phyloP scores from a whole-genome alignment of 2,329 filamentous ascomycete genomes.

The Cladosporium sp. region DNA sequence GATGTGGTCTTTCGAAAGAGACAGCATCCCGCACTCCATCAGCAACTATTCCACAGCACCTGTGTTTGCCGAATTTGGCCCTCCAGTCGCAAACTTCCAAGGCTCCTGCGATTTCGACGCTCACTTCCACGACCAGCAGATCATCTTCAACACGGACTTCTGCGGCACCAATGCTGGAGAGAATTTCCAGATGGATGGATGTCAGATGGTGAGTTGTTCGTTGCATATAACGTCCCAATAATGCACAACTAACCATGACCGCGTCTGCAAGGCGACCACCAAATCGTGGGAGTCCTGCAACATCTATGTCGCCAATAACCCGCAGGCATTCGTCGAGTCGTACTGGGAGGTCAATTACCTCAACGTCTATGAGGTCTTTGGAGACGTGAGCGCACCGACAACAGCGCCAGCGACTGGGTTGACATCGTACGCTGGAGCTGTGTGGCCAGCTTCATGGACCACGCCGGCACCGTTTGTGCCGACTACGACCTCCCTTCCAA shows the following conservation, averaged over 20 bases:
- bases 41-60: conserved; percentile 49
- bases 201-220: conserved; percentile 19
- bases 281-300: conserved; percentile 27
- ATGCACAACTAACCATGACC: neutral
- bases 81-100: conserved; percentile 54
- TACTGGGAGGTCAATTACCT: conserved; percentile 41
- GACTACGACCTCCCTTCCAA: too few relatives aligned
- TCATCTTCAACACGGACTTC: conserved; percentile 37
- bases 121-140: conserved; percentile 32
- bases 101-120: conserved; percentile 31
- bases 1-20: conserved; percentile 76
- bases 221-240: neutral
- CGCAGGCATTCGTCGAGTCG: conserved; percentile 29
- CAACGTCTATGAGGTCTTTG: conserved; percentile 27
- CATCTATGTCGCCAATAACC: conserved; percentile 28
- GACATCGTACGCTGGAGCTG: conserved; percentile 1
- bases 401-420: neutral
- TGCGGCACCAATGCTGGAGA: conserved; percentile 35
- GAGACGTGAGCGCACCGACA: neutral
- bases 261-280: conserved; percentile 12
- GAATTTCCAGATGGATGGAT: conserved; percentile 22
- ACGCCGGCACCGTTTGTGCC: neutral
- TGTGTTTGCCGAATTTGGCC: conserved; percentile 53
- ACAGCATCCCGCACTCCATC: conserved; percentile 60
- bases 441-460: conserved; percentile 6